Evolutionary conservation across 257 asterid species (phyloP), one percentile per base, ranked within the genome.

Genomic region (Plantago ovata): DNA sequence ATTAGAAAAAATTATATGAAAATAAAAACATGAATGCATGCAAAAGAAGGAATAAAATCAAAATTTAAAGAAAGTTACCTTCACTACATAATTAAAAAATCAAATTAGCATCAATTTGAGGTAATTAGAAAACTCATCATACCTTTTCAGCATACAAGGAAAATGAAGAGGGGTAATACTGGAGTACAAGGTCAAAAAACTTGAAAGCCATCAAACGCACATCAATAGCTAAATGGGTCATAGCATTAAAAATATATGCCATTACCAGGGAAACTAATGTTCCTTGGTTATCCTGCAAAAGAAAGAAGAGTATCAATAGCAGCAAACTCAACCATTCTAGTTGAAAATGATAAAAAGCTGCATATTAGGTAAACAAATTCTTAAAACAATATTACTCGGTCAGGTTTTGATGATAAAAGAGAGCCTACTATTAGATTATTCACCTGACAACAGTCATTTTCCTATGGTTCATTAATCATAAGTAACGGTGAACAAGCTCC

Each of bases 161-260:
- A 76, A 86, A 86, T 45, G 95, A 74, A 53, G 83, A 79, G 47
- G 98, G 95, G 75, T 70, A 79, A 76, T 71, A 70, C 81, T 79
- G 89, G 75, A 86, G 77, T 62, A 84, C 67, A 48, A 92, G 95
- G 75, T 92, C 98, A 41, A 72, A 64, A 79, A 84, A 80, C 71
- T 79, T 84, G 83, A 88, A 86, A 54, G 97, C 94, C 94, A 77
- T 82, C 81, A 92, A 65, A 15, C 95, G 95, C 67, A 88, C 95
- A 51, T 88, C 98, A 38, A 77, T 64, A 60, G 84, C 78, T 75
- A 85, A 71, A 71, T 86, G 83, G 11, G 95, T 83, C 97, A 92
- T 86, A 47, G 95, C 95, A 77, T 70, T 81, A 74, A 88, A 88
- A 46, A 82, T 77, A 68, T 88, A 86, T 38, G 89, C 75, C 94